These are phyloP conservation scores for Diaporthe velutina DNA, from an alignment of 2,329 filamentous ascomycete genomes.

Conservation along the genomic window DNA sequence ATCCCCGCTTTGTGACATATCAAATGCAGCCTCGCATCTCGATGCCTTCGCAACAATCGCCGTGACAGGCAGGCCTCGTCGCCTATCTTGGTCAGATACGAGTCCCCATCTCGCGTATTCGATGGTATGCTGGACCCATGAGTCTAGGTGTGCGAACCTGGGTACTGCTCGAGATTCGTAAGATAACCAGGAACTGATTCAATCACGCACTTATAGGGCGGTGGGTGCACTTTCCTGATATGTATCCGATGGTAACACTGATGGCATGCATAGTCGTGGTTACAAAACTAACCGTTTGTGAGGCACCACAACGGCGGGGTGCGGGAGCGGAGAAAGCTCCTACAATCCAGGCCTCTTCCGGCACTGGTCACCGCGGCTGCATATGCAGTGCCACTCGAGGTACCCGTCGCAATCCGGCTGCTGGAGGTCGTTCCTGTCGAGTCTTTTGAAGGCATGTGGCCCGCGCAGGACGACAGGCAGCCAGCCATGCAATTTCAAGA, in stretches of 20 bases:
- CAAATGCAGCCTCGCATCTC: slow-evolving; percentile 13
- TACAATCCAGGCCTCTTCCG: background rate
- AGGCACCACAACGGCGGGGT: slow-evolving; percentile 10
- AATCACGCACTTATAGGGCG: background rate
- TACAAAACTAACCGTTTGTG: slow-evolving; percentile 12
- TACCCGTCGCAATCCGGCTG: background rate
- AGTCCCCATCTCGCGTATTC: background rate
- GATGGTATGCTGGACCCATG: slow-evolving; percentile 1
- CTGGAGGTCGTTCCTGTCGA: slow-evolving; percentile 16
- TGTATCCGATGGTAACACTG: slow-evolving; percentile 5
- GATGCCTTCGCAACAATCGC: background rate
- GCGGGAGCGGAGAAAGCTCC: slow-evolving; percentile 19
- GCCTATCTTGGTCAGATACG: background rate
- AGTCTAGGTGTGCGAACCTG: background rate
- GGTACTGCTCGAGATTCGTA: background rate
- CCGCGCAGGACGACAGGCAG: slow-evolving; percentile 1
- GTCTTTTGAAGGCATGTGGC: slow-evolving; percentile 2
- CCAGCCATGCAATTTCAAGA: background rate
- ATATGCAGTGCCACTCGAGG: slow-evolving; percentile 28
- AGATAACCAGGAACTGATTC: background rate
- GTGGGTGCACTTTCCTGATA: slow-evolving; percentile 2
- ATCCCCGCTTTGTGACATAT: slow-evolving; percentile 10
- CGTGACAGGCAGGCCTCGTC: background rate
- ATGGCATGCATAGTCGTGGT: slow-evolving; percentile 16
- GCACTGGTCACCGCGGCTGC: slow-evolving; percentile 23